Conservation (phyloP, 768 basidiomycete species). For the Ramaria sp. region DNA sequence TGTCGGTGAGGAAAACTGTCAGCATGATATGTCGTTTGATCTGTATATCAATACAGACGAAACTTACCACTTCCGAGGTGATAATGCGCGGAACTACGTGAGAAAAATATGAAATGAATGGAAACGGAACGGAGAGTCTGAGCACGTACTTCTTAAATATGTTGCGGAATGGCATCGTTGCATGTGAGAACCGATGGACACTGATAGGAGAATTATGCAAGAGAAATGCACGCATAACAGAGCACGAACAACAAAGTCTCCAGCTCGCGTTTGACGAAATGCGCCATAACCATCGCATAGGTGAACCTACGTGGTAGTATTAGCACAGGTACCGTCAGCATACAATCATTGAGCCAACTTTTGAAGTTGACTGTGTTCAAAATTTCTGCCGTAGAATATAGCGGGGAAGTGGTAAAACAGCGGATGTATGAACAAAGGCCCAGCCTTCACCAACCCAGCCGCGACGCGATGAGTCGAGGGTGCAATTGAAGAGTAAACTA, state of each 20-base stretch:
- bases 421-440: constrained; percentile 85
- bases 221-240: not conserved
- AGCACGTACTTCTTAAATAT: constrained; percentile 78
- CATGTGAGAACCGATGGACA: constrained; percentile 91
- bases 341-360: constrained; percentile 34
- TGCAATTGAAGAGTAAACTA: not conserved
- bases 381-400: constrained; percentile 56
- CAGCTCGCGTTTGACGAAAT: constrained; percentile 86
- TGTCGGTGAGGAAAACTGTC: constrained; percentile 11
- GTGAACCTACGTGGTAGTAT: constrained; percentile 37
- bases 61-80: constrained; percentile 58
- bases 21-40: not conserved
- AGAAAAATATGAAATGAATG: not conserved
- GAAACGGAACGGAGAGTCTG: not conserved
- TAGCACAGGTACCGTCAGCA: constrained; percentile 3
- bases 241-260: constrained; percentile 77
- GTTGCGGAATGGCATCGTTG: constrained; percentile 81
- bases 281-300: constrained; percentile 66
- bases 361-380: constrained; percentile 70
- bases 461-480: constrained; percentile 6
- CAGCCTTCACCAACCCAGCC: constrained; percentile 20
- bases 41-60: not conserved
- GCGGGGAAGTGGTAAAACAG: constrained; percentile 64
- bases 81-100: constrained; percentile 75
- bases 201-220: constrained; percentile 23